These are phyloP conservation scores for Botrytis medusae DNA, from an alignment of 2,329 filamentous ascomycete species.

Conservation along the genomic window DNA sequence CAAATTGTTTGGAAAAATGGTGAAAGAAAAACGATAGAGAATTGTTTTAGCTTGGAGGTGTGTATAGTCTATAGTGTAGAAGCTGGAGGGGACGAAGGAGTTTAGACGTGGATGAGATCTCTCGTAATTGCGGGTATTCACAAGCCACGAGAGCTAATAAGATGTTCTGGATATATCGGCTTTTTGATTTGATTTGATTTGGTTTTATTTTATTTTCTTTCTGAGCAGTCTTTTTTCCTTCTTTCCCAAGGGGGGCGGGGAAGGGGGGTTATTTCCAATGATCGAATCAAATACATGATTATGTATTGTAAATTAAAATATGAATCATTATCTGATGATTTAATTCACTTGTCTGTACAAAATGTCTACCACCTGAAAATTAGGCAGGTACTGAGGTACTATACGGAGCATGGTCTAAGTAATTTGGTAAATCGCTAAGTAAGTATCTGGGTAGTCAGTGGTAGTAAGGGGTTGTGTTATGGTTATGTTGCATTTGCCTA, in stretches of 20 bases:
- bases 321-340: neutral
- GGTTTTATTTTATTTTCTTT: neutral
- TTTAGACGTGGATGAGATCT: slow-evolving; percentile 9
- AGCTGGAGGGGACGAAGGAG: neutral
- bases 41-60: neutral
- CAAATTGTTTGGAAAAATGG: neutral
- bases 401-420: neutral
- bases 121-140: slow-evolving; percentile 15
- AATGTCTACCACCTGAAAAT: neutral
- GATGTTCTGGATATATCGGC: neutral
- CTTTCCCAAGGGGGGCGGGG: neutral
- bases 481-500: neutral
- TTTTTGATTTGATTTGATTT: neutral
- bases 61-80: neutral
- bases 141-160: slow-evolving; percentile 2
- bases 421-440: neutral
- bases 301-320: neutral
- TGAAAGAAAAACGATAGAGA: neutral
- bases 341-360: neutral
- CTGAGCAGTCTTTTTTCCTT: neutral
- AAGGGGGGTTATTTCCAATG: neutral
- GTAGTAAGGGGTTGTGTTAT: neutral
- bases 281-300: neutral
- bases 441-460: neutral
- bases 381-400: neutral